Evolutionary conservation across 805 yeast species (phyloP).

Genomic region (Myxozyma vanderwaltii): DNA sequence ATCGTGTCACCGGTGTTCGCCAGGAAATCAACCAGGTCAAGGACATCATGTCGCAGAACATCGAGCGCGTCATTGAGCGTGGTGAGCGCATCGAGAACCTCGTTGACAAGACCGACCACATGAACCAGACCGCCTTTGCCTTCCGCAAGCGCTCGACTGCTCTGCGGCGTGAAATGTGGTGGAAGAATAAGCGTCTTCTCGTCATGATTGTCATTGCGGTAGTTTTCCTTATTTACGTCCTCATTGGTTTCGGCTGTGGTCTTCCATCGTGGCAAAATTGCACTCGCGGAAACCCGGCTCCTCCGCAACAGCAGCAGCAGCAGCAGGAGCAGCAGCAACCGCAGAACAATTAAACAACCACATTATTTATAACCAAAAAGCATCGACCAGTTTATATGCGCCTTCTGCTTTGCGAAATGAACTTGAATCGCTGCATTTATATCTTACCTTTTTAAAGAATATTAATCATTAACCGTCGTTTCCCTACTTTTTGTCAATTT

Average conservation of each 20-base stretch:
- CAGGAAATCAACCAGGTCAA: slow-evolving; percentile 65
- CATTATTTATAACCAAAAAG: too few species aligned
- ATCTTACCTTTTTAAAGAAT: not conserved
- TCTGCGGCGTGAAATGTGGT: slow-evolving; percentile 70
- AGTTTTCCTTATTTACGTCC: slow-evolving; percentile 31
- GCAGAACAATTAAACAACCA: not conserved
- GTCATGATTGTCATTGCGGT: slow-evolving; percentile 26
- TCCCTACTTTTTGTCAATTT: not conserved
- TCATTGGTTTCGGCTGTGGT: slow-evolving; percentile 35
- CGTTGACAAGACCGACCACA: slow-evolving; percentile 76
- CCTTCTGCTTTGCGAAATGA: too few species aligned
- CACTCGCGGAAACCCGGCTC: slow-evolving; percentile 15
- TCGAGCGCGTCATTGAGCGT: slow-evolving; percentile 68
- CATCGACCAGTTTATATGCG: too few species aligned
- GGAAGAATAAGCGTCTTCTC: slow-evolving; percentile 32
- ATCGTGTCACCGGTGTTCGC: slow-evolving; percentile 38
- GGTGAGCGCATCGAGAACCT: slow-evolving; percentile 74
- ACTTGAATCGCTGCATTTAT: not conserved
- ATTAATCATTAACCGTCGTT: not conserved
- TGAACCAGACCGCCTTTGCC: slow-evolving; percentile 65
- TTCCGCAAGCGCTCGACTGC: slow-evolving; percentile 70
- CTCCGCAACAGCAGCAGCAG: slow-evolving; percentile 8
- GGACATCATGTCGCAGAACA: slow-evolving; percentile 69
- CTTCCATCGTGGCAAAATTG: slow-evolving; percentile 35
- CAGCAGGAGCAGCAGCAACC: slow-evolving; percentile 1